Evolutionary conservation across 2,329 filamentous ascomycete genomes (phyloP), one percentile per base, ranked within the genome.

Genomic region (Neoarthrinium moseri): DNA sequence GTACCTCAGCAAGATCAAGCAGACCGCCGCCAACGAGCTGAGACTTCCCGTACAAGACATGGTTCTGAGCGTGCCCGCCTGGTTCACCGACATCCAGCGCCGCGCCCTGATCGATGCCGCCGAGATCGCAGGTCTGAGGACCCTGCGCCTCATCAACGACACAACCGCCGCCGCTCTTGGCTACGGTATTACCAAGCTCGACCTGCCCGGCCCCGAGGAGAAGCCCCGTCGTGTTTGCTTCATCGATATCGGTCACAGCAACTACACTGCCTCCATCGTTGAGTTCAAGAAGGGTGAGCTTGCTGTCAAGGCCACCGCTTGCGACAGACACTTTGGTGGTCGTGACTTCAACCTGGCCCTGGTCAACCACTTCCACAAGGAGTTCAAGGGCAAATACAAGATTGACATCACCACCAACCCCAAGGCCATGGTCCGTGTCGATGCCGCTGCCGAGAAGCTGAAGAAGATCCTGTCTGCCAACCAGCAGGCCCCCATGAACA

Each of bases 401-500:
- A 88, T 97, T 59, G 91, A 97, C 67, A 92, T 99, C 73, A 83
- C 84, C 70, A 84, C 83, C 56, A 94, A 97, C 74, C 81, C 85
- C 56, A 96, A 96, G 75, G 94, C 92, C 48, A 82, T 86, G 69
- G 84, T 91, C 56, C 90, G 94, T 67, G 89, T 95, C 58, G 80
- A 88, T 33, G 84, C 90, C 51, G 91, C 89, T 47, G 91, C 91
- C 45, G 94, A 99, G 80, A 96, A 96, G 81, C 75, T 95, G 66
- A 99, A 99, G 86, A 97, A 97, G 84, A 86, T 97, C 46, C 78
- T 99, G 46, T 97, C 92, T 27, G 94, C 94, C 66, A 97, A 97
- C 75, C 87, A 91, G 58, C 81, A 87, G 64, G 91, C 92, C 15
- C 90, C 92, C 40, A 72, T 99, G 69, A 97, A 91, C 78, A 95